Evolutionary conservation across 2,329 filamentous ascomycete species (phyloP), one percentile per base, ranked within the genome.

Genomic region (Lachnellula arida): DNA sequence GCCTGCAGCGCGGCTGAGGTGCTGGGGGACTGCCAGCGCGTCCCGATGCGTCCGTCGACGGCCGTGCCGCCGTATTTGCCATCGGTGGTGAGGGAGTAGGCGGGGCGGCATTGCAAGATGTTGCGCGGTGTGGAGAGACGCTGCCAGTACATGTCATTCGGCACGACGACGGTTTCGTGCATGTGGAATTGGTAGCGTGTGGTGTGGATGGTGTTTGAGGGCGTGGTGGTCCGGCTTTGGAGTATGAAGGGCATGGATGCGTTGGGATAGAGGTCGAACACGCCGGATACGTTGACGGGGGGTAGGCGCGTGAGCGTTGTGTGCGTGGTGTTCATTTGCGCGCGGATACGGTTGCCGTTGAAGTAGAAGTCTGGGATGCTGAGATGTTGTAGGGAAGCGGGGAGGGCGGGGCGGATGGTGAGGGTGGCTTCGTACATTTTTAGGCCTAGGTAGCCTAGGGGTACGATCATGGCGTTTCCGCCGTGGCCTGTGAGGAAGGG

Each of bases 401-500:
- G 85, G 2, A 88, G 72, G 17, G 80, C 81, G 0, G 86, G 86
- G 53, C 87, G 78, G 43, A 89, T 73, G 51, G 87, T 77, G 32
- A 82, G 72, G n/a, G 76, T 75, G 54, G 85, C 82, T 1, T 82
- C 75, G 46, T 80, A 75, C 2, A 86, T 72, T 8, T 83, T 79
- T 2, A 88, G 74, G 1, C 86, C 86, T 1, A 89, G 77, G 64
- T 86, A 89, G 0, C 86, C 86, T 61, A 84, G 87, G 4, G 86
- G 74, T 1, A 78, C 78, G 11, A 88, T 81, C 66, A 88, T 85
- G 59, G 87, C 79, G n/a, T 83, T 80, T 46, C 86, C 86, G 15
- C 86, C 87, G 66, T 87, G 82, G 8, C 86, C 86, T 0, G 86
- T 89, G 34, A 89, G 71, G 73, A 89, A 89, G 0, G 86, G 86